Evolutionary conservation across 306 rosid genomes (phyloP).

Genomic region (Castanospermum australe): DNA sequence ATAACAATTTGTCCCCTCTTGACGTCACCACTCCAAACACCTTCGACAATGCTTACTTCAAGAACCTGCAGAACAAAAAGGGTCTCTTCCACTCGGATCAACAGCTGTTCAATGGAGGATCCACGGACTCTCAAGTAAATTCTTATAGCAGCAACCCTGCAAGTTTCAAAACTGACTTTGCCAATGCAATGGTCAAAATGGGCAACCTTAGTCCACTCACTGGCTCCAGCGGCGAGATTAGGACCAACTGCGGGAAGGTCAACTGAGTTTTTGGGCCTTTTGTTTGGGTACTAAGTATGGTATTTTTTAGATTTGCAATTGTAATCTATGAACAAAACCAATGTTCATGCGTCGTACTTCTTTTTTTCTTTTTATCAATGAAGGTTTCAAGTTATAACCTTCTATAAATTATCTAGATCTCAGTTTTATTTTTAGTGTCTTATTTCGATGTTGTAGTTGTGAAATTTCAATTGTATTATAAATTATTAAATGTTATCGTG

Average conservation of each 20-base stretch:
- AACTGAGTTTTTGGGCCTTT: slow-evolving; percentile 27
- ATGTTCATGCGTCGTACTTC: too few species aligned
- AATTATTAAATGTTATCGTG: not conserved
- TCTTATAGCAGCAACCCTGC: slow-evolving; percentile 29
- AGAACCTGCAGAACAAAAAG: slow-evolving; percentile 42
- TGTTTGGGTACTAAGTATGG: not conserved
- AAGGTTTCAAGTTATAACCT: too few species aligned
- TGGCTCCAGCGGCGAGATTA: slow-evolving; percentile 58
- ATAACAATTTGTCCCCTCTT: slow-evolving; percentile 44
- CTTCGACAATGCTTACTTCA: slow-evolving; percentile 63
- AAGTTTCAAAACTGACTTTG: slow-evolving; percentile 51
- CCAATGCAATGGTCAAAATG: slow-evolving; percentile 62
- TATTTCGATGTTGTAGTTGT: too few species aligned
- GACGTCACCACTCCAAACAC: slow-evolving; percentile 36
- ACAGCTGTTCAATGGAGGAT: slow-evolving; percentile 50
- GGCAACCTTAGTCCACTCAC: slow-evolving; percentile 64
- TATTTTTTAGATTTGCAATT: not conserved
- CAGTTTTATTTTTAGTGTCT: too few species aligned
- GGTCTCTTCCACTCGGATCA: slow-evolving; percentile 71
- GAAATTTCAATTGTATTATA: not conserved
- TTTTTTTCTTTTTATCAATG: too few species aligned
- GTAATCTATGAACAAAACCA: not conserved
- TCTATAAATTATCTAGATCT: too few species aligned
- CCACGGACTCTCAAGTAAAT: slow-evolving; percentile 52
- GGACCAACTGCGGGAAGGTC: slow-evolving; percentile 47